A percentile compares a stretch with the other conserved stretches of the same genome.
Conservation (phyloP, 192 early-diverging fungal species). For the Lobosporangium transversale region DNA sequence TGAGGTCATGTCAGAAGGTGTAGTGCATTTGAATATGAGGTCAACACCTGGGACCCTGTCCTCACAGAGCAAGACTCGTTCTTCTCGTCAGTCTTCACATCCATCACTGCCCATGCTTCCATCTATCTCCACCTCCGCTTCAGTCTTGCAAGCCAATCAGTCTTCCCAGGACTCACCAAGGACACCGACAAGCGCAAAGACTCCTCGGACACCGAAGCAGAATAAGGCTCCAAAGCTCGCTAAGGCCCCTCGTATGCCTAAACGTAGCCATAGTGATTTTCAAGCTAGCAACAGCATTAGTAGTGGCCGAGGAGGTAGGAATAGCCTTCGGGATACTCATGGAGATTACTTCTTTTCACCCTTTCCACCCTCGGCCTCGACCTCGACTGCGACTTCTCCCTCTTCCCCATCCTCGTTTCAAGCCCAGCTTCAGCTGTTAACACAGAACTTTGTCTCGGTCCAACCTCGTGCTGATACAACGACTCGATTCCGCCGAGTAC, state of each 20-base stretch:
- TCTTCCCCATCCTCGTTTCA: constrained; percentile 33
- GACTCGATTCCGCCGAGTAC: constrained; percentile 27
- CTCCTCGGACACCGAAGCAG: constrained; percentile 40
- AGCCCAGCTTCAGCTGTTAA: constrained; percentile 36
- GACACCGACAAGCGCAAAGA: constrained; percentile 30
- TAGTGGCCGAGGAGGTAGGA: constrained; percentile 25
- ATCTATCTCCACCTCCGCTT: constrained; percentile 24
- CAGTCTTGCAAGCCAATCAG: neutral
- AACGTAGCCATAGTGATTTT: constrained; percentile 36
- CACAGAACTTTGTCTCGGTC: constrained; percentile 47
- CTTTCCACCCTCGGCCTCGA: constrained; percentile 20
- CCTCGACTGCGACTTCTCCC: constrained; percentile 30
- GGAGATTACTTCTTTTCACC: constrained; percentile 42
- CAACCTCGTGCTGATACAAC: constrained; percentile 43
- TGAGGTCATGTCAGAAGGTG: constrained; percentile 51
- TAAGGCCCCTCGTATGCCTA: constrained; percentile 20
- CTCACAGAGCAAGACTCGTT: constrained; percentile 2
- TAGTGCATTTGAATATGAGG: constrained; percentile 33
- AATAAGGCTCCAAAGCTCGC: constrained; percentile 17
- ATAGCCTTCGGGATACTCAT: constrained; percentile 7
- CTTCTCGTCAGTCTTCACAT: neutral
- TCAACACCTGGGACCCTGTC: constrained; percentile 14
- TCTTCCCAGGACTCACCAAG: constrained; percentile 21
- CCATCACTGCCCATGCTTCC: constrained; percentile 8
- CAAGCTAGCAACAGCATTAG: neutral